phyloP scores from a whole-genome alignment of 495 filamentous ascomycete genomes.

The Penicillium riverlandense region DNA sequence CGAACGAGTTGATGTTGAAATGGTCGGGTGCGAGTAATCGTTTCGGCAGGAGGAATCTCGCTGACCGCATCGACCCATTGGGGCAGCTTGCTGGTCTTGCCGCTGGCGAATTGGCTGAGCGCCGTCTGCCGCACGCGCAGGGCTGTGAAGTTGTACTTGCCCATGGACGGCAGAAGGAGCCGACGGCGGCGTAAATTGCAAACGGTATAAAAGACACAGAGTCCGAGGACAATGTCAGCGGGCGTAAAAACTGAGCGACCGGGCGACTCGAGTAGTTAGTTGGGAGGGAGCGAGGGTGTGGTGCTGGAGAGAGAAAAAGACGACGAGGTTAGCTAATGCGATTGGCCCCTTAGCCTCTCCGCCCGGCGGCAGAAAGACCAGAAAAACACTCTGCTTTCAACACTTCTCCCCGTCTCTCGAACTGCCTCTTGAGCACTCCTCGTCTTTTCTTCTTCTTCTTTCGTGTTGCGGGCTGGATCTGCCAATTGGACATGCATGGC shows the following conservation, averaged over 20 bases:
- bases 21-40: constrained; percentile 61
- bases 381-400: constrained; percentile 15
- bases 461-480: constrained; percentile 13
- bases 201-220: too few species aligned
- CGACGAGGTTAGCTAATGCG: background rate
- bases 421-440: constrained; percentile 7
- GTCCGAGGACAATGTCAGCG: background rate
- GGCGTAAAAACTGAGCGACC: background rate
- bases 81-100: constrained; percentile 46
- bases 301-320: constrained; percentile 29
- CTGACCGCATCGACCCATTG: constrained; percentile 71
- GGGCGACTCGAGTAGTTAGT: background rate
- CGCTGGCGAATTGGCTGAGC: constrained; percentile 45
- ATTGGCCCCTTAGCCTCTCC: too few species aligned
- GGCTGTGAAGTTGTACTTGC: constrained; percentile 65
- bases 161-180: constrained; percentile 37
- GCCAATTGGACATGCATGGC: constrained; percentile 30
- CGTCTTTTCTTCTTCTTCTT: constrained; percentile 4
- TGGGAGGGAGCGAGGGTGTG: constrained; percentile 2
- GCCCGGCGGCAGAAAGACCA: constrained; percentile 19
- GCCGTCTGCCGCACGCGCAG: constrained; percentile 65
- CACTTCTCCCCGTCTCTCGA: constrained; percentile 4
- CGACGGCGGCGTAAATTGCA: background rate
- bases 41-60: constrained; percentile 72
- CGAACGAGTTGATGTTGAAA: constrained; percentile 54